Conservation (phyloP, 2,329 filamentous ascomycete genomes). For the Phialophora verrucosa region DNA sequence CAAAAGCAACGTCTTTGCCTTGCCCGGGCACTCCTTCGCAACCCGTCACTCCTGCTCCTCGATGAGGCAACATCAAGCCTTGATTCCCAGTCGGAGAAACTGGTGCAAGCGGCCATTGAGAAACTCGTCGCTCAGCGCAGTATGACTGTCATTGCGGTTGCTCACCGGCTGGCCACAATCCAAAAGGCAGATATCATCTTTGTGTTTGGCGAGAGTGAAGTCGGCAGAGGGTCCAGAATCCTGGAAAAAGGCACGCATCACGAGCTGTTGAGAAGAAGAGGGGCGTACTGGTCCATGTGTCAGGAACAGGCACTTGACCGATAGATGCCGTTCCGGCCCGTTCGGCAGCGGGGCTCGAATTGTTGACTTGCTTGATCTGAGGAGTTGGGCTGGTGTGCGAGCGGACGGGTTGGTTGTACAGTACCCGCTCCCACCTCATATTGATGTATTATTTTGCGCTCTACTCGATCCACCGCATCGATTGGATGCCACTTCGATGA, state of each 20-base stretch:
- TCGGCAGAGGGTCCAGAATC: slow-evolving; percentile 50
- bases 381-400: background rate
- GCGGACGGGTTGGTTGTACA: background rate
- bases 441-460: background rate
- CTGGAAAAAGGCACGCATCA: slow-evolving; percentile 67
- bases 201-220: slow-evolving; percentile 69
- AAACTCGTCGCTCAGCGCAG: slow-evolving; percentile 58
- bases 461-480: background rate
- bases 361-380: background rate
- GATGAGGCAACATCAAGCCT: slow-evolving; percentile 67
- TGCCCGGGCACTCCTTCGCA: slow-evolving; percentile 60
- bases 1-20: slow-evolving; percentile 64
- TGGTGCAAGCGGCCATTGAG: slow-evolving; percentile 73
- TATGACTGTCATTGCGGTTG: slow-evolving; percentile 73
- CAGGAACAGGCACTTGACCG: slow-evolving; percentile 39
- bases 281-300: slow-evolving; percentile 60
- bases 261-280: slow-evolving; percentile 59
- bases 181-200: slow-evolving; percentile 82
- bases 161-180: slow-evolving; percentile 76
- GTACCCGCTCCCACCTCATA: background rate
- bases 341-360: background rate
- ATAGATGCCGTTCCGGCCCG: slow-evolving; percentile 24
- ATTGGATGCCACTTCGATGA: background rate
- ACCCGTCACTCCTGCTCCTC: slow-evolving; percentile 60
- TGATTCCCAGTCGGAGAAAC: slow-evolving; percentile 69